These are phyloP conservation scores for Teunomyces kruisii DNA, from an alignment of 805 yeast species.

Conservation along the genomic window DNA sequence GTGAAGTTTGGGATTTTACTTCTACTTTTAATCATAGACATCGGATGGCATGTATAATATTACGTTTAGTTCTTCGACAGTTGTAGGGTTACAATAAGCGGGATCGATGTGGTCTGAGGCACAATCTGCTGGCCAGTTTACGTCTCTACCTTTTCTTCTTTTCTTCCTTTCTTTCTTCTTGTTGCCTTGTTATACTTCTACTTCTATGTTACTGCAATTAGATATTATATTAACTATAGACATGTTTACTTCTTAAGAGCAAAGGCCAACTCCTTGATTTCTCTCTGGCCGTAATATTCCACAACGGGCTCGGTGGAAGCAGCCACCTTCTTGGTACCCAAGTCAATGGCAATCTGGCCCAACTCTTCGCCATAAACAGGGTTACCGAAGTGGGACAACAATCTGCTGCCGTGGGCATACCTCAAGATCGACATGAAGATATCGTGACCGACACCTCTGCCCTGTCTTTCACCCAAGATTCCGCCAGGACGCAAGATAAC, in stretches of 20 bases:
- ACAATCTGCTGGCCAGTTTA: no score
- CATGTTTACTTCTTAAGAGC: neutral
- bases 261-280: slow-evolving; percentile 20
- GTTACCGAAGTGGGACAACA: slow-evolving; percentile 8
- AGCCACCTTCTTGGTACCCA: slow-evolving; percentile 4
- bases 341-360: slow-evolving; percentile 51
- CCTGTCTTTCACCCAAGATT: slow-evolving; percentile 59
- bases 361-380: slow-evolving; percentile 69
- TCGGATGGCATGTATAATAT: slow-evolving; percentile 1
- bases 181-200: no score
- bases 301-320: slow-evolving; percentile 18
- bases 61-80: neutral
- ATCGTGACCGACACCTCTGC: slow-evolving; percentile 38
- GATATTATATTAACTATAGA: no score
- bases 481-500: slow-evolving; percentile 78
- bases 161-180: no score
- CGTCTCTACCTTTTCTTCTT: no score
- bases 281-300: slow-evolving; percentile 17
- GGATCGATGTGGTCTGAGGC: no score
- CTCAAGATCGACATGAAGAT: slow-evolving; percentile 31
- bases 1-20: neutral
- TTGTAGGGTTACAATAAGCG: no score
- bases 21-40: no score
- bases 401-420: slow-evolving; percentile 15
- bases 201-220: no score